Evolutionary conservation across 78 protist species (phyloP).

Genomic region (Dictyostelium purpureum): DNA sequence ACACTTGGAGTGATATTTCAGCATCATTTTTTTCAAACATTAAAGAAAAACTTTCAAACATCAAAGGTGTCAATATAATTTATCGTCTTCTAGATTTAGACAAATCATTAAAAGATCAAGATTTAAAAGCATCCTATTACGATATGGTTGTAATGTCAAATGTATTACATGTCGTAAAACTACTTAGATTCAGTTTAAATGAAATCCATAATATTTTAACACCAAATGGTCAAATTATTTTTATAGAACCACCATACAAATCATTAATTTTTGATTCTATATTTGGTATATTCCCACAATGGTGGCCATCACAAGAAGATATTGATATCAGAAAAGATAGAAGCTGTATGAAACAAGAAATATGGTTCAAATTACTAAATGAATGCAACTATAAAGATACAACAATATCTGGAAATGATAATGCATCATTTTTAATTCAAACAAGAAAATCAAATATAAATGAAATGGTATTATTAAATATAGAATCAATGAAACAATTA

Average conservation of each 20-base stretch:
- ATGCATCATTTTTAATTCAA: no score
- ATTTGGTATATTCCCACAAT: neutral
- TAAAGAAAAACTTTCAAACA: neutral
- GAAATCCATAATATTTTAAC: neutral
- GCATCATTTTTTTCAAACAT: neutral
- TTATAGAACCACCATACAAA: neutral
- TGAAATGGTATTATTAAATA: no score
- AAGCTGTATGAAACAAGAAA: slow-evolving; percentile 16
- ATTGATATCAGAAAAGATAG: neutral
- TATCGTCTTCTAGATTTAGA: neutral
- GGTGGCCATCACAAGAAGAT: neutral
- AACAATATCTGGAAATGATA: no score
- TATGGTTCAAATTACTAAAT: no score
- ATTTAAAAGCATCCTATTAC: neutral
- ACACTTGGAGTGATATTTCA: neutral
- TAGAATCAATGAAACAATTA: no score
- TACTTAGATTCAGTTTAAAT: neutral
- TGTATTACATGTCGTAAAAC: neutral
- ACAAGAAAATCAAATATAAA: no score
- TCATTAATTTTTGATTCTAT: neutral
- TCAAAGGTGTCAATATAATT: neutral
- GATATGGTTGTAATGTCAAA: neutral
- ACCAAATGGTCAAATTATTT: neutral
- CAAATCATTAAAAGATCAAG: neutral
- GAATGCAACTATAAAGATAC: no score